Evolutionary conservation across 805 yeast genomes (phyloP).

Genomic region (Yarrowia keelungensis): DNA sequence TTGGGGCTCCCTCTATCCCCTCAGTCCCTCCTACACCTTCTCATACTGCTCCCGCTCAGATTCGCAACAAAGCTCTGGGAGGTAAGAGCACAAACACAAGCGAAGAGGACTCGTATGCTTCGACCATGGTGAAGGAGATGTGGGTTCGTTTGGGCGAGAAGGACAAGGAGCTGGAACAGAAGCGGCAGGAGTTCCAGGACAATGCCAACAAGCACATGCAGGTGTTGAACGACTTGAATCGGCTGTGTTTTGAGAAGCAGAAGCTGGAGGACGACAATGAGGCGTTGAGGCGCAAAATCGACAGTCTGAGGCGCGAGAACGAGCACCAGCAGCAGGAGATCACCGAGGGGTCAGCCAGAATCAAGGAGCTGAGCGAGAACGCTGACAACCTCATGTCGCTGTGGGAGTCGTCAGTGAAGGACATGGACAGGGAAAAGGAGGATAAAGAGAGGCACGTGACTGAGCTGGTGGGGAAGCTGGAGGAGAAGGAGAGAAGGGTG

Average conservation of each 20-base stretch:
- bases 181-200: slow-evolving; percentile 34
- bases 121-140: slow-evolving; percentile 22
- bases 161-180: slow-evolving; percentile 34
- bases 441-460: not conserved
- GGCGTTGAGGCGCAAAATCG: slow-evolving; percentile 3
- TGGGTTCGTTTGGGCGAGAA: slow-evolving; percentile 22
- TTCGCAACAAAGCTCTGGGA: slow-evolving; percentile 13
- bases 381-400: slow-evolving; percentile 33
- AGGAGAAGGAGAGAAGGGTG: not conserved
- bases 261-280: slow-evolving; percentile 36
- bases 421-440: slow-evolving; percentile 14
- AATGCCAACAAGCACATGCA: slow-evolving; percentile 34
- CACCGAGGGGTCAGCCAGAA: not conserved
- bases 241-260: slow-evolving; percentile 25
- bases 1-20: not conserved
- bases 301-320: slow-evolving; percentile 18
- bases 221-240: slow-evolving; percentile 18
- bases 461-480: not conserved
- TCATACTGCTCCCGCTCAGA: slow-evolving; percentile 27
- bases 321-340: slow-evolving; percentile 31
- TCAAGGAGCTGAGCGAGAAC: slow-evolving; percentile 27
- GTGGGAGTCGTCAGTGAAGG: slow-evolving; percentile 27
- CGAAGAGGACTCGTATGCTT: slow-evolving; percentile 1
- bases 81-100: not conserved
- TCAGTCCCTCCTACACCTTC: slow-evolving; percentile 10